A percentile compares a stretch with the other conserved stretches of the same genome.
Conservation (phyloP, 768 basidiomycete genomes). For the Clathrus columnatus region DNA sequence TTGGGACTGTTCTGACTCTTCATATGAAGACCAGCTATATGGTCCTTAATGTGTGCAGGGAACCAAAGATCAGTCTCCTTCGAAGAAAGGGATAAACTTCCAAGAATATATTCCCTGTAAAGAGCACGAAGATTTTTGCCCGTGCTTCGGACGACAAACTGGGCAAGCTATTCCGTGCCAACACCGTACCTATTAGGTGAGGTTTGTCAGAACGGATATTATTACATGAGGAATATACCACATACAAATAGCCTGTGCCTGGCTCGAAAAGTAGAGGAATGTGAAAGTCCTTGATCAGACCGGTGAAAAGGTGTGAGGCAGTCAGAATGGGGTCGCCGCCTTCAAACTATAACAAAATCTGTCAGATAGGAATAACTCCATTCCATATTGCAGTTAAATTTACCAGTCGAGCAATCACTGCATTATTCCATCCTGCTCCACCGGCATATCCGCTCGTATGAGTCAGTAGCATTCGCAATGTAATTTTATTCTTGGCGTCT, state of each 20-base stretch:
- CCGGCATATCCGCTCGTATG: not conserved
- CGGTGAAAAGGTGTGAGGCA: not conserved
- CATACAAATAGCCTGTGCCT: not conserved
- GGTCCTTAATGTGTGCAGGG: no score
- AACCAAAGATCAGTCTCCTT: no score
- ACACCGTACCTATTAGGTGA: no score
- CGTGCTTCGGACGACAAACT: not conserved
- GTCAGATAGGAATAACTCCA: not conserved
- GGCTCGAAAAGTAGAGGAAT: not conserved
- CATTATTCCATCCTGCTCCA: not conserved
- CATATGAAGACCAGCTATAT: no score
- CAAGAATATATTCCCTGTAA: not conserved
- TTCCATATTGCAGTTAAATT: not conserved
- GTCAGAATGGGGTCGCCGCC: not conserved
- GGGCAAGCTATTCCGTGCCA: not conserved
- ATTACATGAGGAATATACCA: not conserved
- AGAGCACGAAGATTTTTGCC: not conserved
- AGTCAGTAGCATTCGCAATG: not conserved
- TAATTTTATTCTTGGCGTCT: not conserved
- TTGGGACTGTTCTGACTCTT: no score
- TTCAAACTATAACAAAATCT: not conserved
- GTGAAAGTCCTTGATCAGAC: not conserved
- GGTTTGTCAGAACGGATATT: no score
- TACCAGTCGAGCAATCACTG: not conserved
- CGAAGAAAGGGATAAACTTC: no score